Base-by-base conservation (phyloP, 2,329 filamentous ascomycete species). In the Cladophialophora exuberans region DNA sequence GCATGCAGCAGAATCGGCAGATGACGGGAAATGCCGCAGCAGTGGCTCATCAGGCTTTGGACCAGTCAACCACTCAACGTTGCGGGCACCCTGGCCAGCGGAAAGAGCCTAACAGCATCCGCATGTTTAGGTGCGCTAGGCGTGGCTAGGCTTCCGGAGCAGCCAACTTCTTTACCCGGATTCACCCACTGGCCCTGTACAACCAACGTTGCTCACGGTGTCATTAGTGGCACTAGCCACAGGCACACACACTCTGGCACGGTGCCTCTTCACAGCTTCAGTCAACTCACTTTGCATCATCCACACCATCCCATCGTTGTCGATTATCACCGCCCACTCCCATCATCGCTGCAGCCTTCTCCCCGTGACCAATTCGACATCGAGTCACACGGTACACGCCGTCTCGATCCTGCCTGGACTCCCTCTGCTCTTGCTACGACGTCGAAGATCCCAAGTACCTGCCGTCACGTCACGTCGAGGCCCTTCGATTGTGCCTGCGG, bases 361-460 rank as follows among this genome's bases (percentile, higher is more conserved):
- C 15, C 13, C 22, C 39, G 39, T 42, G 39, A 42, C 39, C 22
- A 25, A n/a, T n/a, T 20, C 18, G 33, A n/a, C 11, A 18, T 25
- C 11, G n/a, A 28, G 46, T 49, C 46, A 49, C 46, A 49, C 18
- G 46, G n/a, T 23, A 49, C 46, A 38, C 33, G 26, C 45, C 22
- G 20, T 17, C 30, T 25, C 35, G 17, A 17, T 18, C 25, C 23
- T 39, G 18, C 31, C 25, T 28, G 2, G n/a, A 15, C 23, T 36
- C 36, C 36, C 10, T 6, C 39, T 23, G 46, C 15, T 49, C 33
- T 39, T 49, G 46, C 46, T 35, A 13, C 20, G 11, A 42, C 20
- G 20, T 23, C 6, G 39, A n/a, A 4, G 39, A 25, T 18, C 17
- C 20, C 39, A 18, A 3, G 39, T 15, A 22, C 39, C 9, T 42